Base-by-base conservation (phyloP, 352 stramenopile species). In the Globisporangium irregulare region DNA sequence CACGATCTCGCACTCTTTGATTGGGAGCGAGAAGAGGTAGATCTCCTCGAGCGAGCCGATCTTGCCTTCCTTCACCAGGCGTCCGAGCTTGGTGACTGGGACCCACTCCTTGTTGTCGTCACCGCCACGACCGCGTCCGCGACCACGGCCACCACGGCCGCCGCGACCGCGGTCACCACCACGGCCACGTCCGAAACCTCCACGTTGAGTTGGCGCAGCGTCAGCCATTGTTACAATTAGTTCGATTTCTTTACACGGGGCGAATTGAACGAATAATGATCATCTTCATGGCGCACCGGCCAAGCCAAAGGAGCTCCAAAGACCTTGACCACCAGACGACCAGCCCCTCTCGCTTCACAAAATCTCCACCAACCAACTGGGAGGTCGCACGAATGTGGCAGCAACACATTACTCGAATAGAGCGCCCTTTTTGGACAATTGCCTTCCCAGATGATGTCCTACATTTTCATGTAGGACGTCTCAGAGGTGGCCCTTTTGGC, bases 1-100 rank as follows among this genome's bases (percentile, higher is more conserved):
- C 73, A 99, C 97, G 79, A 99, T 99, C 79, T 99, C 92, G 75
- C 91, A 97, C 90, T 99, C 97, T 94, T 99, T 99, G 83, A 99
- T 98, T 61, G 97, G 96, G 72, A 99, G 92, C 77, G 97, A 99
- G 87, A 98, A 99, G 67, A 99, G 94, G 86, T 99, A 99, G 82
- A 99, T 99, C 84, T 99, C 97, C 87, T 99, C 98, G 56, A 99
- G 94, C 77, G 89, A 98, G 62, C 78, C 86, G 85, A 99, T 99
- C 91, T 99, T 99, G 81, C 97, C 97, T 68, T 99, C 97, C 93
- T 99, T 99, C 57, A 99, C 98, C 67, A 99, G 91, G 80, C 98
- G 97, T 69, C 98, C 98, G 66, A 99, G 97, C 90, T 99, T 99
- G 84, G 98, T 99, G 59, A 99, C 97, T 67, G 98, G 98, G 34